phyloP scores from a whole-genome alignment of 192 early-diverging fungal genomes.

The Podila epigama region DNA sequence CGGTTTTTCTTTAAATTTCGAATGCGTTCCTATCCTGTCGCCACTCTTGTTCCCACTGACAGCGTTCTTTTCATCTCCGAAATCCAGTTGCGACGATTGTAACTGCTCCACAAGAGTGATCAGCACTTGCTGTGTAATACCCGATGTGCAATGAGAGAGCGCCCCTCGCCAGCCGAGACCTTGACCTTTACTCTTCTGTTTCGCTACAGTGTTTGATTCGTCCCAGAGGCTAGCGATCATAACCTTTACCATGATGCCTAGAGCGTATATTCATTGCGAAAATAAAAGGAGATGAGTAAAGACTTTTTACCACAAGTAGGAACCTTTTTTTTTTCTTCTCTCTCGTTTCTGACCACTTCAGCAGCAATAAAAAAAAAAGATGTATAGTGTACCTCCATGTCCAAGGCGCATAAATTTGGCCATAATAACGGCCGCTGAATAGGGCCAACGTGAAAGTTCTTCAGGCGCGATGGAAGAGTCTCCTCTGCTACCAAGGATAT shows the following conservation, averaged over 20 bases:
- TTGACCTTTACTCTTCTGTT: too few relatives aligned
- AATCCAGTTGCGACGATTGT: slow-evolving; percentile 6
- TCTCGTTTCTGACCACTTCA: too few relatives aligned
- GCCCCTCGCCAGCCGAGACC: slow-evolving; percentile 21
- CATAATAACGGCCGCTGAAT: slow-evolving; percentile 5
- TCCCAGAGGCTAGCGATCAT: slow-evolving; percentile 13
- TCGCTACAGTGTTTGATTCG: too few relatives aligned
- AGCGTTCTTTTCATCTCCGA: background rate
- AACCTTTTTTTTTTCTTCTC: too few relatives aligned
- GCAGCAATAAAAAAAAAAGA: background rate
- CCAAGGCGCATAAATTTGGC: slow-evolving; percentile 23
- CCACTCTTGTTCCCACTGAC: background rate
- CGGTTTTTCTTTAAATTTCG: too few relatives aligned
- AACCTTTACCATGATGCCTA: slow-evolving; percentile 18
- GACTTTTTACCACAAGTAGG: background rate
- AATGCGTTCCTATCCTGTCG: background rate
- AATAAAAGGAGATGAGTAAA: background rate
- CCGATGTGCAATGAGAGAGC: background rate
- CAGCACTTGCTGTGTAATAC: slow-evolving; percentile 7
- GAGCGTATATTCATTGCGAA: background rate
- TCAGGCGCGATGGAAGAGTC: background rate
- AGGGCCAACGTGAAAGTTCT: background rate
- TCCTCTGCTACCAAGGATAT: background rate
- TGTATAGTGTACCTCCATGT: slow-evolving; percentile 8
- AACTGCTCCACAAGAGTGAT: slow-evolving; percentile 10